phyloP scores from a whole-genome alignment of 768 basidiomycete genomes.

The Filobasidium wieringae region DNA sequence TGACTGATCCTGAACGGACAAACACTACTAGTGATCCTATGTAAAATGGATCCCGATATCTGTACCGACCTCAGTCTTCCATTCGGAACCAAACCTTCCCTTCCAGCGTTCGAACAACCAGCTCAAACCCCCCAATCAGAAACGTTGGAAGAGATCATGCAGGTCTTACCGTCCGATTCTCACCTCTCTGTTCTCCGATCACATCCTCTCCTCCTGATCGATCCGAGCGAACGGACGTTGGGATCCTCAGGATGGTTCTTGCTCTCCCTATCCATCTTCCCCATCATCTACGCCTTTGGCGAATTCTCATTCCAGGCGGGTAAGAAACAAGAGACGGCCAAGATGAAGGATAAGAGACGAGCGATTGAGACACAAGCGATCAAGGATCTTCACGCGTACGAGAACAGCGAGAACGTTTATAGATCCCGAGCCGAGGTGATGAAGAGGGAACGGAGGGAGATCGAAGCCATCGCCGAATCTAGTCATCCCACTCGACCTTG shows the following conservation, averaged over 20 bases:
- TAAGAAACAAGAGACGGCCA: conserved; percentile 3
- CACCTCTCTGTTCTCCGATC: conserved; percentile 9
- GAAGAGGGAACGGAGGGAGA: conserved; percentile 3
- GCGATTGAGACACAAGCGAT: conserved; percentile 2
- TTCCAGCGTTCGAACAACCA: background rate
- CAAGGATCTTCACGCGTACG: background rate
- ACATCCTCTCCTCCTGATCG: conserved; percentile 10
- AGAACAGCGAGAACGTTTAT: background rate
- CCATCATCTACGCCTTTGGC: conserved; percentile 3
- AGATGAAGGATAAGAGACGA: conserved; percentile 3
- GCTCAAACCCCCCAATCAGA: background rate
- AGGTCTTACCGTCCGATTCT: background rate
- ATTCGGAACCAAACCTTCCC: background rate
- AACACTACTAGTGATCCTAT: background rate
- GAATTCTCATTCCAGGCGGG: conserved; percentile 6
- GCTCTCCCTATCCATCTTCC: background rate
- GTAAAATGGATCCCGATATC: conserved; percentile 7
- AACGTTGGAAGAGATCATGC: background rate
- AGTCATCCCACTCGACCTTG: background rate
- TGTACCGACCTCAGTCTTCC: conserved; percentile 1
- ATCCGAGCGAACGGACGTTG: conserved; percentile 1
- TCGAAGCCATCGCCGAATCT: conserved; percentile 5
- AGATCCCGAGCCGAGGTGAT: background rate
- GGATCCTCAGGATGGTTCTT: background rate
- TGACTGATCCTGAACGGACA: background rate